A percentile compares a stretch with the other conserved stretches of the same genome.
Conservation (phyloP, 208 protist species). For the Wallacemonas sp. region DNA sequence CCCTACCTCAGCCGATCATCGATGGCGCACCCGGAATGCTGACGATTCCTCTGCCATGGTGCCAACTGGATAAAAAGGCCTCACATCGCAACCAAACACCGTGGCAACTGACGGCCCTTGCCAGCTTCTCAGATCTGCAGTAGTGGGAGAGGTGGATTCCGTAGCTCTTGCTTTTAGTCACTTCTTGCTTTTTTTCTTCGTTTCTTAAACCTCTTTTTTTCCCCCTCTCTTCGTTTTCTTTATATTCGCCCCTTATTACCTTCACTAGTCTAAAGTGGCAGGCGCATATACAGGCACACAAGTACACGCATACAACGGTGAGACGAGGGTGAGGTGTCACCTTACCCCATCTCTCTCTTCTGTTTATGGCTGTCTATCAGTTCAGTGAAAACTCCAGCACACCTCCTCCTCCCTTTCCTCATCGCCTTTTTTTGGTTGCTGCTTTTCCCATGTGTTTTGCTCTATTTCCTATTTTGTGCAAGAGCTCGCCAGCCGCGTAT, state of each 20-base stretch:
- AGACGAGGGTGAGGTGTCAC: too few relatives aligned
- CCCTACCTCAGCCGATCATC: constrained; percentile 29
- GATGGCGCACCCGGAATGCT: constrained; percentile 34
- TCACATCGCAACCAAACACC: constrained; percentile 14
- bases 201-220: constrained; percentile 17
- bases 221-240: background rate
- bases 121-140: constrained; percentile 35
- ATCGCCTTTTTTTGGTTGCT: too few relatives aligned
- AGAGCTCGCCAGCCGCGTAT: too few relatives aligned
- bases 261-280: too few relatives aligned
- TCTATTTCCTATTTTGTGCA: too few relatives aligned
- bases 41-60: constrained; percentile 34
- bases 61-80: constrained; percentile 40
- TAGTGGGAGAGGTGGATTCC: constrained; percentile 8
- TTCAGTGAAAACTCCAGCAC: too few relatives aligned
- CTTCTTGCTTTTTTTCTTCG: constrained; percentile 13
- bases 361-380: too few relatives aligned
- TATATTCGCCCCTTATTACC: constrained; percentile 9
- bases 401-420: too few relatives aligned
- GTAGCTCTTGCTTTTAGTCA: background rate
- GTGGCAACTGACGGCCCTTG: constrained; percentile 46
- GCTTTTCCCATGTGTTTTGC: too few relatives aligned
- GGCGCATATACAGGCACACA: too few relatives aligned
- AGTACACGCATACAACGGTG: too few relatives aligned
- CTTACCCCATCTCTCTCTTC: too few relatives aligned